A percentile compares a stretch with the other conserved stretches of the same genome.
Conservation (phyloP, 2,329 filamentous ascomycete species). For the Fusarium mangiferae region DNA sequence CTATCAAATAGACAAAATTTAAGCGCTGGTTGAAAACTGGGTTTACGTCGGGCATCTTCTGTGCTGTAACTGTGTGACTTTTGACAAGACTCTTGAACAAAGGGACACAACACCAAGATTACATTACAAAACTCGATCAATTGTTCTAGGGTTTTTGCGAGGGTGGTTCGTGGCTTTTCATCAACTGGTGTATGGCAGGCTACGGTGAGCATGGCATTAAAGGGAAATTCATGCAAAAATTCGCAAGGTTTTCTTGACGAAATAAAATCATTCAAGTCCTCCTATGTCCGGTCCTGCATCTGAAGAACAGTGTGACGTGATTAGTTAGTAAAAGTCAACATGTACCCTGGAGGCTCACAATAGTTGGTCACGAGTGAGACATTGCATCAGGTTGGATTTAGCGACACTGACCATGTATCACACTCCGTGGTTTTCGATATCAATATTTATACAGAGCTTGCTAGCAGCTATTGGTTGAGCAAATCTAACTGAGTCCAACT, state of each 20-base stretch:
- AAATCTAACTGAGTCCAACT: not conserved
- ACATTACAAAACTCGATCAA: conserved; percentile 35
- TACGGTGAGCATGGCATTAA: conserved; percentile 54
- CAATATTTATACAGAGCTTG: not conserved
- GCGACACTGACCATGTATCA: not conserved
- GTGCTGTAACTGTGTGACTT: conserved; percentile 36
- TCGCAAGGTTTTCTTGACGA: conserved; percentile 52
- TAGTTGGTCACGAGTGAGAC: not conserved
- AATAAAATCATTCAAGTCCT: conserved; percentile 51
- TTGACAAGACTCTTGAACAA: conserved; percentile 29
- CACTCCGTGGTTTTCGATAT: not conserved
- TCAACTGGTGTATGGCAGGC: conserved; percentile 53
- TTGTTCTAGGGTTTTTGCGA: conserved; percentile 46
- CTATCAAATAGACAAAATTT: conserved; percentile 38
- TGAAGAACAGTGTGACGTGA: conserved; percentile 4
- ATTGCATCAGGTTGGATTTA: not conserved
- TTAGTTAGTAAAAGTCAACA: not conserved
- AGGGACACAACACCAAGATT: conserved; percentile 28
- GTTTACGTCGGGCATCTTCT: conserved; percentile 38
- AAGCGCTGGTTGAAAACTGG: conserved; percentile 41
- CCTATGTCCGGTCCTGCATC: conserved; percentile 21
- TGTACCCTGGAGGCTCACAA: not conserved
- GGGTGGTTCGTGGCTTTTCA: conserved; percentile 54
- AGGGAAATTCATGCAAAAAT: conserved; percentile 52
- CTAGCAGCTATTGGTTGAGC: not conserved